Conservation (phyloP, 176 grass and related monocot species). For the Musa acuminata region DNA sequence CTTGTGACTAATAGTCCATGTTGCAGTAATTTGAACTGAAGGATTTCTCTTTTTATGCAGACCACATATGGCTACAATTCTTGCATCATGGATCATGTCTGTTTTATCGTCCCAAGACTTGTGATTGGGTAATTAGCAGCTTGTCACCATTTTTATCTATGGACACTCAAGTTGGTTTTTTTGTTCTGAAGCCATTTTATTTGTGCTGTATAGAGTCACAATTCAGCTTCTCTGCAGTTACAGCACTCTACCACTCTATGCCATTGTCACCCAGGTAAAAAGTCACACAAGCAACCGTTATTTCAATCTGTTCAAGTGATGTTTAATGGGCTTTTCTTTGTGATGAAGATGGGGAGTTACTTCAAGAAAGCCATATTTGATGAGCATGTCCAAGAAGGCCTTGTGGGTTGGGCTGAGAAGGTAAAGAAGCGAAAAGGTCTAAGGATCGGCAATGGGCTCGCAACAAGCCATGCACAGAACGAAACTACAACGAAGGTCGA, state of each 20-base stretch:
- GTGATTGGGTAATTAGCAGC: conserved; percentile 43
- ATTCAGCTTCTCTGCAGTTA: conserved; percentile 86
- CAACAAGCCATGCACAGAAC: not conserved
- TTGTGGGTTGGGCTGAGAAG: conserved; percentile 58
- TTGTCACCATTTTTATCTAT: not conserved
- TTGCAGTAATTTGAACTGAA: not conserved
- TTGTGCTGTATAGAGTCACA: conserved; percentile 34
- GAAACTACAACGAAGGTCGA: not conserved
- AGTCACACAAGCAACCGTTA: not conserved
- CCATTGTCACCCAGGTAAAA: conserved; percentile 70
- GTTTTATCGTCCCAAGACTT: conserved; percentile 69
- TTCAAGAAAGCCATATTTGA: conserved; percentile 86
- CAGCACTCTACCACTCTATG: conserved; percentile 80
- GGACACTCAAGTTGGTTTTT: not conserved
- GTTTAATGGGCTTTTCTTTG: not conserved
- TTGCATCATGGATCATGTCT: conserved; percentile 78
- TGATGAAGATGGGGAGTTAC: conserved; percentile 64
- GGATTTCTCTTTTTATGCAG: conserved; percentile 26
- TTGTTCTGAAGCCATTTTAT: conserved; percentile 1
- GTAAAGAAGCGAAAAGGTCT: conserved; percentile 32
- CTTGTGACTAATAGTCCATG: too few species aligned
- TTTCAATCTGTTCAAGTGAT: not conserved
- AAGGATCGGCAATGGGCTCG: not conserved
- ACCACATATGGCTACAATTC: conserved; percentile 74
- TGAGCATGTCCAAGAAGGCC: conserved; percentile 63